A percentile compares a stretch with the other conserved stretches of the same genome.
These are phyloP conservation scores for Metschnikowia kunwiensis DNA, from an alignment of 805 yeast species.

Conservation along the genomic window DNA sequence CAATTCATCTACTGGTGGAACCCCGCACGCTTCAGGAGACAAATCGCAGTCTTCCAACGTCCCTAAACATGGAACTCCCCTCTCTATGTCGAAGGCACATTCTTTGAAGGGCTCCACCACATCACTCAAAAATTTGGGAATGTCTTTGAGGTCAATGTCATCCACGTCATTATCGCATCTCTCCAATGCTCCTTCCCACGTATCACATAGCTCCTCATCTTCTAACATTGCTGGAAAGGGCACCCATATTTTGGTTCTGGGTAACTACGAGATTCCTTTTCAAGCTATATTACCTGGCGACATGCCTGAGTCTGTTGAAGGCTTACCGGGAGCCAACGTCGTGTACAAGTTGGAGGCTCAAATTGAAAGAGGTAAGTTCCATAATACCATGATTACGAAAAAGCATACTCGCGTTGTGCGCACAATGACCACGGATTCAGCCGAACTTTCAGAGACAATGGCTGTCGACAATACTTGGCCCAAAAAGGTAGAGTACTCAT, in stretches of 20 bases:
- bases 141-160: slow-evolving; percentile 35
- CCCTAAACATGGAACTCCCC: slow-evolving; percentile 5
- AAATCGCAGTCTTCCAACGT: slow-evolving; percentile 4
- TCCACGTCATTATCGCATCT: slow-evolving; percentile 21
- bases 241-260: slow-evolving; percentile 52
- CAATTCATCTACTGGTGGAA: slow-evolving; percentile 12
- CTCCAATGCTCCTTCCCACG: slow-evolving; percentile 16
- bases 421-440: slow-evolving; percentile 81
- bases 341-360: slow-evolving; percentile 72
- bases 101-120: slow-evolving; percentile 42
- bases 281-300: slow-evolving; percentile 80
- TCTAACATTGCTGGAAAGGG: slow-evolving; percentile 26
- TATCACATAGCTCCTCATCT: slow-evolving; percentile 23
- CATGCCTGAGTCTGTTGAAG: slow-evolving; percentile 85
- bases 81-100: slow-evolving; percentile 12
- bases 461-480: slow-evolving; percentile 97
- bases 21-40: not conserved
- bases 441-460: slow-evolving; percentile 86
- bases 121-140: slow-evolving; percentile 39
- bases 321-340: slow-evolving; percentile 75
- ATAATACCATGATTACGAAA: slow-evolving; percentile 58
- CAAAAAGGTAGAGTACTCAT: slow-evolving; percentile 81
- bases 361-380: slow-evolving; percentile 79
- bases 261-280: slow-evolving; percentile 90
- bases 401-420: slow-evolving; percentile 79